Conservation (phyloP, 2,329 filamentous ascomycete species). For the Graphilbum sp. region DNA sequence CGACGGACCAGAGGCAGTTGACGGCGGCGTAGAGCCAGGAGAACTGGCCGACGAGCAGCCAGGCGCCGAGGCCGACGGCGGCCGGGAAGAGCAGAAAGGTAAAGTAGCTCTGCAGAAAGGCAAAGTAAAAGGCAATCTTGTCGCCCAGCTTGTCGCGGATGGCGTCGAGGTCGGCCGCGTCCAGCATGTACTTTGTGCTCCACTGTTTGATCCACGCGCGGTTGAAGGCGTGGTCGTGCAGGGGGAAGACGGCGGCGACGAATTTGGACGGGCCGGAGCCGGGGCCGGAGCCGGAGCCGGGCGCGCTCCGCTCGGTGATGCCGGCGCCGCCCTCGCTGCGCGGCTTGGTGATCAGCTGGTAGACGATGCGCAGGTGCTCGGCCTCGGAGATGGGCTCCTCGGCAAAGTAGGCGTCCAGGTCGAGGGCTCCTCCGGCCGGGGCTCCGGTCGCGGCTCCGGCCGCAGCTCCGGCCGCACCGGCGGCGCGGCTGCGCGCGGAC, state of each 20-base stretch:
- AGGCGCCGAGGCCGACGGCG: conserved; percentile 48
- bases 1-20: conserved; percentile 52
- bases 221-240: conserved; percentile 66
- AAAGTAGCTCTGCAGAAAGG: conserved; percentile 66
- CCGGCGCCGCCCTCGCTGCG: conserved; percentile 63
- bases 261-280: conserved; percentile 49
- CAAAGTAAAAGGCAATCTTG: conserved; percentile 65
- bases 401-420: conserved; percentile 51
- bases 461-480: background rate
- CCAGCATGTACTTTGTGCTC: conserved; percentile 54
- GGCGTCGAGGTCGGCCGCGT: conserved; percentile 48
- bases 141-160: conserved; percentile 51
- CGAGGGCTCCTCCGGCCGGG: no score
- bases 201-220: conserved; percentile 59
- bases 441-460: background rate
- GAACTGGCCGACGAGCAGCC: conserved; percentile 52
- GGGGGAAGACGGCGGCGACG: conserved; percentile 57
- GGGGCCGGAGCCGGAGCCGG: background rate
- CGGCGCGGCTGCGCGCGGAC: conserved; percentile 14
- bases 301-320: conserved; percentile 32
- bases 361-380: conserved; percentile 74
- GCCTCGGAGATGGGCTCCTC: conserved; percentile 70
- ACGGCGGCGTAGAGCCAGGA: conserved; percentile 52
- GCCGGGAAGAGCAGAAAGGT: conserved; percentile 55
- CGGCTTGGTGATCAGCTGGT: conserved; percentile 64